Evolutionary conservation across 129 eudicot genomes (phyloP).

Genomic region (Centaurea solstitialis): DNA sequence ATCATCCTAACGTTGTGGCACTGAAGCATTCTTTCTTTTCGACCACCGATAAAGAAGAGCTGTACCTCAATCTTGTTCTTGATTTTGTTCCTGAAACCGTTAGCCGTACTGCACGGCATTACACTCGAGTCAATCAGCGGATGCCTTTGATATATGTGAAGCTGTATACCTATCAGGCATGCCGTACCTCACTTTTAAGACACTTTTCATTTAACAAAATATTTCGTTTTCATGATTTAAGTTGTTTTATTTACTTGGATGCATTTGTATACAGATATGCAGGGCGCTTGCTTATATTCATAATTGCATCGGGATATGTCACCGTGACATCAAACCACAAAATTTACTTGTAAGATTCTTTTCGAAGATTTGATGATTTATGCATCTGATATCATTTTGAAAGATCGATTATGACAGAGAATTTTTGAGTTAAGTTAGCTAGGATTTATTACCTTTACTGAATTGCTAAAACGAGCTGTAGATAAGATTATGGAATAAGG

Average conservation of each 20-base stretch:
- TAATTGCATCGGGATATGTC: constrained; percentile 88
- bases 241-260: not conserved
- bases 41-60: constrained; percentile 86
- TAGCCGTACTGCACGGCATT: constrained; percentile 86
- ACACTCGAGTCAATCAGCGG: constrained; percentile 84
- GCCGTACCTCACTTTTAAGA: constrained; percentile 12
- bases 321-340: constrained; percentile 99
- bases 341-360: constrained; percentile 79
- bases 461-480: no score
- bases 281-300: constrained; percentile 97
- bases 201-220: not conserved
- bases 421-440: not conserved
- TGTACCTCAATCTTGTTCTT: constrained; percentile 93
- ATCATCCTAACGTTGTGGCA: constrained; percentile 95
- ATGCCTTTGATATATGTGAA: constrained; percentile 95
- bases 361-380: constrained; percentile 6
- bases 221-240: not conserved
- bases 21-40: constrained; percentile 93
- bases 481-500: not conserved
- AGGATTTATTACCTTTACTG: not conserved
- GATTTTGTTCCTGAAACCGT: constrained; percentile 99
- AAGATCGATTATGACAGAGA: not conserved
- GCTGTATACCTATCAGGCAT: constrained; percentile 94
- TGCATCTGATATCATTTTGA: not conserved
- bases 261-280: constrained; percentile 76